These are phyloP conservation scores for Trichophyton benhamiae DNA, from an alignment of 2,329 filamentous ascomycete species.

Conservation along the genomic window DNA sequence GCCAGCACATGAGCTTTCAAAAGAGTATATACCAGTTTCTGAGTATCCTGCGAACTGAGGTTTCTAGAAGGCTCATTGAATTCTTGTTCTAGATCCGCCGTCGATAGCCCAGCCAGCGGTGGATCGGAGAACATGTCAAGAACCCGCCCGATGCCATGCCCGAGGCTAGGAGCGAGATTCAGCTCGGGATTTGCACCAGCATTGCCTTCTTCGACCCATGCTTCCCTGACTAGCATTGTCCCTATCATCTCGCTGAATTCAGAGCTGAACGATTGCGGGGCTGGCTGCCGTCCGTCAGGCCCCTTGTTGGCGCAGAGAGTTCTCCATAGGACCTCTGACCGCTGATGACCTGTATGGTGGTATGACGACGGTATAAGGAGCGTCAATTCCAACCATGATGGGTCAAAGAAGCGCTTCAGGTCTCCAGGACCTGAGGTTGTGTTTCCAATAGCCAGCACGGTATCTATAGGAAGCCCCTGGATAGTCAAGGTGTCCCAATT, in stretches of 20 bases:
- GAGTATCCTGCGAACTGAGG: not conserved
- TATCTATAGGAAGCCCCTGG: slow-evolving; percentile 10
- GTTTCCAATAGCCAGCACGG: slow-evolving; percentile 7
- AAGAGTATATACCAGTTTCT: not conserved
- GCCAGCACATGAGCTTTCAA: not conserved
- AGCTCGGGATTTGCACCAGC: slow-evolving; percentile 1
- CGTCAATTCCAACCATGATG: slow-evolving; percentile 9
- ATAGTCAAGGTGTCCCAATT: slow-evolving; percentile 6
- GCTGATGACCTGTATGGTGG: slow-evolving; percentile 6
- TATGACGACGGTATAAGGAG: slow-evolving; percentile 8
- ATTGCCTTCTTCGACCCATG: slow-evolving; percentile 1
- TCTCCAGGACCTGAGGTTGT: slow-evolving; percentile 4
- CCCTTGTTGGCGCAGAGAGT: slow-evolving; percentile 10
- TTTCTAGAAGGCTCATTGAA: not conserved
- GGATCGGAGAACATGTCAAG: not conserved
- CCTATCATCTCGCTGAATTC: slow-evolving; percentile 10
- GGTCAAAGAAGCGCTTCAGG: slow-evolving; percentile 10
- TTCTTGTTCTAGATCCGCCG: not conserved
- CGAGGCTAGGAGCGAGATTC: not conserved
- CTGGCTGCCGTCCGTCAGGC: not conserved
- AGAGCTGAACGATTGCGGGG: slow-evolving; percentile 6
- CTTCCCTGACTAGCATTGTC: slow-evolving; percentile 7
- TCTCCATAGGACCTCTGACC: slow-evolving; percentile 12
- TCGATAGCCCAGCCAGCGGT: not conserved
- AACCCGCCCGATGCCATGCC: not conserved